Conservation (phyloP, 441 rosid genomes). For the Gossypium lobatum region DNA sequence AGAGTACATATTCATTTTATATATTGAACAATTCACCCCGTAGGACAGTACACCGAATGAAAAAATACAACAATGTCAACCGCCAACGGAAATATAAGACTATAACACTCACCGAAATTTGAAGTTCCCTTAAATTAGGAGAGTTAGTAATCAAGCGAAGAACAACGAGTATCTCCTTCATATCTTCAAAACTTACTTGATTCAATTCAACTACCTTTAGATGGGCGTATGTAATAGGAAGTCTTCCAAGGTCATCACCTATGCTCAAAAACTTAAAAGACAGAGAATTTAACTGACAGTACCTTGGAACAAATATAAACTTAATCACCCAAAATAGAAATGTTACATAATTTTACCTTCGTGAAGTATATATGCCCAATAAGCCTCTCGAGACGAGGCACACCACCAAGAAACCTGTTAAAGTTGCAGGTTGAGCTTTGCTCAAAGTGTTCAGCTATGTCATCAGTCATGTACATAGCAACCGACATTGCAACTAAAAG, state of each 20-base stretch:
- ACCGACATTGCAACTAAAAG: slow-evolving; percentile 61
- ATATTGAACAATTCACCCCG: background rate
- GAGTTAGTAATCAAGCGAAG: slow-evolving; percentile 75
- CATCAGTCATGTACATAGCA: slow-evolving; percentile 84
- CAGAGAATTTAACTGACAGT: background rate
- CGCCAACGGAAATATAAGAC: background rate
- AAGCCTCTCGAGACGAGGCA: slow-evolving; percentile 79
- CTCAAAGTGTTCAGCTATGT: slow-evolving; percentile 64
- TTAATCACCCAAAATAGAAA: background rate
- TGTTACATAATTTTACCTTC: slow-evolving; percentile 42
- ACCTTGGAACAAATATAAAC: background rate
- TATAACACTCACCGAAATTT: slow-evolving; percentile 55
- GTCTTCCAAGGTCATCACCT: slow-evolving; percentile 64
- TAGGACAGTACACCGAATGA: slow-evolving; percentile 5
- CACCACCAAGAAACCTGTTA: slow-evolving; percentile 71
- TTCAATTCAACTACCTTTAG: slow-evolving; percentile 60
- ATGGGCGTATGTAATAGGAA: slow-evolving; percentile 48
- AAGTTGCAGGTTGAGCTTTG: slow-evolving; percentile 78
- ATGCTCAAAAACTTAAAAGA: slow-evolving; percentile 69
- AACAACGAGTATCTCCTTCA: slow-evolving; percentile 67
- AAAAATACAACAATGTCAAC: background rate
- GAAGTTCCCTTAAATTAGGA: slow-evolving; percentile 75
- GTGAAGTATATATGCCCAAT: slow-evolving; percentile 79
- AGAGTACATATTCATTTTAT: background rate
- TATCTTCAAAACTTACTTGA: slow-evolving; percentile 92